Evolutionary conservation across 2,329 filamentous ascomycete genomes (phyloP).

Genomic region (Claviceps pazoutovae): DNA sequence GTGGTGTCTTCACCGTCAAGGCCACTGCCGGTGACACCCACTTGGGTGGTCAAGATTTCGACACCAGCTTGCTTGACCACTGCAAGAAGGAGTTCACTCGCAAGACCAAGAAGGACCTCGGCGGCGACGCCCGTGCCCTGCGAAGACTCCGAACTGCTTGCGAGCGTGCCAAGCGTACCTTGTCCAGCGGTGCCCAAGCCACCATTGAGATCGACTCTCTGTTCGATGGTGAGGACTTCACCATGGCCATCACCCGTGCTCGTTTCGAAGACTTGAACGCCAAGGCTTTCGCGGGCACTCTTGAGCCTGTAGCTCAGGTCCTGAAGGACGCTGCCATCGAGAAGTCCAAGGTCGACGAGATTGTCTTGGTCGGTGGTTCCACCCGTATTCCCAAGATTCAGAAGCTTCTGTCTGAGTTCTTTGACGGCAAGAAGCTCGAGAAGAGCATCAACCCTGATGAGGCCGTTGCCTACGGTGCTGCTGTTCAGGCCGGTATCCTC

Average conservation of each 20-base stretch:
- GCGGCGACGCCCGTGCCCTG: slow-evolving; percentile 76
- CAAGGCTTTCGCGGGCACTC: slow-evolving; percentile 84
- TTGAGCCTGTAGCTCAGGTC: slow-evolving; percentile 92
- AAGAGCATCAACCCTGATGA: slow-evolving; percentile 99
- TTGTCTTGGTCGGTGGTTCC: slow-evolving; percentile 95
- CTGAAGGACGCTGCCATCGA: slow-evolving; percentile 81
- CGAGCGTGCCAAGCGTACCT: slow-evolving; percentile 98
- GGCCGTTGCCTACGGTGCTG: slow-evolving; percentile 96
- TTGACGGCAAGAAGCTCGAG: slow-evolving; percentile 99
- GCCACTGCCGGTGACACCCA: slow-evolving; percentile 96
- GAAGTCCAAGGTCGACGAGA: slow-evolving; percentile 91
- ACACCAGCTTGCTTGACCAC: slow-evolving; percentile 87
- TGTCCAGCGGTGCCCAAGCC: slow-evolving; percentile 94
- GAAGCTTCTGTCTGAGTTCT: slow-evolving; percentile 98
- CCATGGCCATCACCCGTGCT: slow-evolving; percentile 91
- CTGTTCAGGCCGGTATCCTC: slow-evolving; percentile 96
- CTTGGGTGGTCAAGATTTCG: slow-evolving; percentile 90
- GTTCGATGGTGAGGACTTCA: slow-evolving; percentile 96
- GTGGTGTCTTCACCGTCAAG: slow-evolving; percentile 98
- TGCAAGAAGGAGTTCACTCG: slow-evolving; percentile 90
- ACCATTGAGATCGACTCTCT: slow-evolving; percentile 98
- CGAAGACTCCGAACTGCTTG: slow-evolving; percentile 94
- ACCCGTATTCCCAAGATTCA: slow-evolving; percentile 98
- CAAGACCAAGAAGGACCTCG: slow-evolving; percentile 64
- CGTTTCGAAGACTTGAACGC: slow-evolving; percentile 98